Evolutionary conservation across 768 basidiomycete species (phyloP).

Genomic region (Suillus brevipes): DNA sequence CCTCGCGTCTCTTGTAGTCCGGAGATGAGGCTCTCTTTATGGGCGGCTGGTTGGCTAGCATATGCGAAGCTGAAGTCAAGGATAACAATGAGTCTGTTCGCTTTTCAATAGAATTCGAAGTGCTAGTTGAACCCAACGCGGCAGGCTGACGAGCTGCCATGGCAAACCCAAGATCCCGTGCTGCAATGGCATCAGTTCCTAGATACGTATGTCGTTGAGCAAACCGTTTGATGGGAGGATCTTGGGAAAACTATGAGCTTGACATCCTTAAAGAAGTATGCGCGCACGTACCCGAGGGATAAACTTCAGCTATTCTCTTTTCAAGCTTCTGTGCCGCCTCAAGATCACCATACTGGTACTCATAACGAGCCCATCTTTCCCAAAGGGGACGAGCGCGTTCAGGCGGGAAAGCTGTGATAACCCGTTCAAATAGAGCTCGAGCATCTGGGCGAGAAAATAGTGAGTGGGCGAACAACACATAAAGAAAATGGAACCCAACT

Average conservation of each 20-base stretch:
- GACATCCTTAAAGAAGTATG: neutral
- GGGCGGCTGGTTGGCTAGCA: constrained; percentile 23
- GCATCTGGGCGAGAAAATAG: constrained; percentile 62
- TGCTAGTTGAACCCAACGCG: constrained; percentile 20
- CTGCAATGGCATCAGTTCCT: constrained; percentile 85
- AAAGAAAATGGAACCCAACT: constrained; percentile 54
- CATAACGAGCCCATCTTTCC: constrained; percentile 95
- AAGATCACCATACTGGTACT: constrained; percentile 93
- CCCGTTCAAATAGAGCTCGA: constrained; percentile 90
- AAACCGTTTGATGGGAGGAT: constrained; percentile 87
- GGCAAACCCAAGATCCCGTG: constrained; percentile 84
- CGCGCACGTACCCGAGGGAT: constrained; percentile 67
- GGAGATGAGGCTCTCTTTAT: constrained; percentile 35
- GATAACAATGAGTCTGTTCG: constrained; percentile 40
- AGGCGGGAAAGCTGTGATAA: constrained; percentile 73
- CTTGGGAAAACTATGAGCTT: constrained; percentile 39
- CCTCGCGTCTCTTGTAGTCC: constrained; percentile 43
- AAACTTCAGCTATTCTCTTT: constrained; percentile 83
- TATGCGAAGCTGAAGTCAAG: constrained; percentile 28
- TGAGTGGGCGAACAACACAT: constrained; percentile 4
- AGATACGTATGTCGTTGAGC: constrained; percentile 76
- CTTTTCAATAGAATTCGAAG: constrained; percentile 27
- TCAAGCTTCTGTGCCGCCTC: constrained; percentile 88
- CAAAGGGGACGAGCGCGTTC: constrained; percentile 84
- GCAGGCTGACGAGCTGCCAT: constrained; percentile 37